Conservation (phyloP, 108 stramenopile species). For the Aureococcus anophagefferens region DNA sequence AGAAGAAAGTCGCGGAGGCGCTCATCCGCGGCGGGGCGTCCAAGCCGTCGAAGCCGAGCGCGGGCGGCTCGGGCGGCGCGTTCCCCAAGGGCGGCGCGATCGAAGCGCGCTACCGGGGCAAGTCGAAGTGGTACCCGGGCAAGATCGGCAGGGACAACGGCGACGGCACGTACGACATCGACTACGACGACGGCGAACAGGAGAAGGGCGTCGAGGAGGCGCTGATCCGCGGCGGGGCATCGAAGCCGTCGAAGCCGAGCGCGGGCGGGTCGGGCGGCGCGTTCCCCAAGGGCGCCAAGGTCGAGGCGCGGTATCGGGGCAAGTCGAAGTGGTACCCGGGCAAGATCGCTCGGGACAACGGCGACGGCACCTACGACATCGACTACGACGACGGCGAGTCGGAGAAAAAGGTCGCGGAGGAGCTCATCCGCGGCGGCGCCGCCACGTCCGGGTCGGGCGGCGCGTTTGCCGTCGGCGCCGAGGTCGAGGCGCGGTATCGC, state of each 20-base stretch:
- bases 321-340: conserved; percentile 14
- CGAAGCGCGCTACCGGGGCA: conserved; percentile 24
- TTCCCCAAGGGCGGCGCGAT: conserved; percentile 25
- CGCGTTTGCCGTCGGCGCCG: too few relatives aligned
- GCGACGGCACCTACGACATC: conserved; percentile 35
- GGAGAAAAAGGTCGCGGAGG: neutral
- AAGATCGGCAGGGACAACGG: conserved; percentile 13
- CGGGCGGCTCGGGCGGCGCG: conserved; percentile 4
- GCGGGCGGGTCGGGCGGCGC: neutral
- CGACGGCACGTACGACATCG: conserved; percentile 32
- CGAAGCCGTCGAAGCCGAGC: too few relatives aligned
- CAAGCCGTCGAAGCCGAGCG: conserved; percentile 11
- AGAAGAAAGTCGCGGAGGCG: neutral
- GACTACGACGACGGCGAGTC: conserved; percentile 29
- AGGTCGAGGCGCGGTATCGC: too few relatives aligned
- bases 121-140: conserved; percentile 28
- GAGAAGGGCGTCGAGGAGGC: conserved; percentile 17
- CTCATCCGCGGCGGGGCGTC: neutral
- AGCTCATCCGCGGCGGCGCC: too few relatives aligned
- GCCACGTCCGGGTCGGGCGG: too few relatives aligned
- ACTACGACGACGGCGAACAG: conserved; percentile 36
- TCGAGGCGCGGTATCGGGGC: conserved; percentile 12
- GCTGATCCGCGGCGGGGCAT: too few relatives aligned
- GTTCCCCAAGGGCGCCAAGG: conserved; percentile 6
- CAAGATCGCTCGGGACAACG: conserved; percentile 6